Base-by-base conservation (phyloP, 164 flowering plant species). In the Santalum album region DNA sequence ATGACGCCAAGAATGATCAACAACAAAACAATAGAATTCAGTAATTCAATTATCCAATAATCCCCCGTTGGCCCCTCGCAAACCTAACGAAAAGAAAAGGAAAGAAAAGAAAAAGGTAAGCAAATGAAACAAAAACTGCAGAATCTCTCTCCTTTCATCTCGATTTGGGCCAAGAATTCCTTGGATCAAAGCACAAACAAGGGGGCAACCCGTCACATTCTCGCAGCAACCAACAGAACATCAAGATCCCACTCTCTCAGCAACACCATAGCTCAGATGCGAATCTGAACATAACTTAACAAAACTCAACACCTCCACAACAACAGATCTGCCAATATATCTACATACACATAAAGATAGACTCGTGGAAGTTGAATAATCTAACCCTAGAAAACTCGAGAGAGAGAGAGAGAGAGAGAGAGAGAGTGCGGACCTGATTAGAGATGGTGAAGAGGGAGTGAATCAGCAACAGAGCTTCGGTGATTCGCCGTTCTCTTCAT, bases 311-410 rank as follows among this genome's bases (percentile, higher is more conserved):
- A 38, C 12, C 7, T n/a, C 43, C 1, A 36, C 23, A 53, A 36
- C 47, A 12, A 15, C 63, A 59, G 68, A 63, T 69, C 72, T 60
- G 63, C 60, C 22, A 42, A 68, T 53, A 42, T 50, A 25, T 38
- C 60, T n/a, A 19, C 4, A 38, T 14, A 15, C 7, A 32, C 12
- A 0, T 32, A 21, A 40, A 68, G 60, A 38, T 51, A 23, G 18
- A 44, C 60, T 17, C 23, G 7, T 9, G 25, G 27, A 45, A 22
- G 49, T 45, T 10, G 25, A 6, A 22, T 3, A 17, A 16, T 18
- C 48, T 20, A 60, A 55, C 36, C 56, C 57, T 27, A 55, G 56
- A 54, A 55, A 4, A 21, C 15, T 2, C 15, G 12, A 17, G 45
- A 9, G 49, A 20, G 49, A 20, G 21, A 21, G 14, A 6, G 15